These are phyloP conservation scores for Didymella glomerata DNA, from an alignment of 2,329 filamentous ascomycete species.

Conservation along the genomic window DNA sequence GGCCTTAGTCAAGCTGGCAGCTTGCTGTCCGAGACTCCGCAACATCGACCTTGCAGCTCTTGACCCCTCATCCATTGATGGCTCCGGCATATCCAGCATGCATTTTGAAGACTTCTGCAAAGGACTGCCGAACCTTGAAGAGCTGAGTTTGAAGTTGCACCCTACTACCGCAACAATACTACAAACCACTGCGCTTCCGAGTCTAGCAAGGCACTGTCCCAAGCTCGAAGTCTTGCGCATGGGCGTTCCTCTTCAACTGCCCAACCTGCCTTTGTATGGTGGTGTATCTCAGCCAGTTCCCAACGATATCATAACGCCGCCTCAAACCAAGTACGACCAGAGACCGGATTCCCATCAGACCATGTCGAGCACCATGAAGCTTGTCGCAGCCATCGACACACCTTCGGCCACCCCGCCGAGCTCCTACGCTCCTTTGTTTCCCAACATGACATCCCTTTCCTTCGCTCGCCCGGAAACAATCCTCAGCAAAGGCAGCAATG, in stretches of 20 bases:
- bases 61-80: conserved; percentile 42
- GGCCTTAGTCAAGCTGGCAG: conserved; percentile 33
- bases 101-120: conserved; percentile 44
- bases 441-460: conserved; percentile 38
- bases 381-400: neutral
- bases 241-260: conserved; percentile 37
- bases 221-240: conserved; percentile 40
- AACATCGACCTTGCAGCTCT: conserved; percentile 38
- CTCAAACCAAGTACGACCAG: conserved; percentile 9
- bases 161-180: conserved; percentile 36
- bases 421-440: conserved; percentile 31
- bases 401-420: conserved; percentile 6
- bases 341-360: conserved; percentile 15
- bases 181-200: conserved; percentile 38
- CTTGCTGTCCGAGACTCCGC: conserved; percentile 34
- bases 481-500: conserved; percentile 32
- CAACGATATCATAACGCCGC: conserved; percentile 21
- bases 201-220: conserved; percentile 37
- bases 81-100: conserved; percentile 33
- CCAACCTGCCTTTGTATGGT: conserved; percentile 25
- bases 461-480: conserved; percentile 40
- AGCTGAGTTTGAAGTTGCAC: conserved; percentile 40
- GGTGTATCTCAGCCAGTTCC: conserved; percentile 8
- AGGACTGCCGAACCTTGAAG: conserved; percentile 31
- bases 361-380: conserved; percentile 15